Conservation (phyloP, 495 filamentous ascomycete species). For the Hypomontagnella monticulosa region DNA sequence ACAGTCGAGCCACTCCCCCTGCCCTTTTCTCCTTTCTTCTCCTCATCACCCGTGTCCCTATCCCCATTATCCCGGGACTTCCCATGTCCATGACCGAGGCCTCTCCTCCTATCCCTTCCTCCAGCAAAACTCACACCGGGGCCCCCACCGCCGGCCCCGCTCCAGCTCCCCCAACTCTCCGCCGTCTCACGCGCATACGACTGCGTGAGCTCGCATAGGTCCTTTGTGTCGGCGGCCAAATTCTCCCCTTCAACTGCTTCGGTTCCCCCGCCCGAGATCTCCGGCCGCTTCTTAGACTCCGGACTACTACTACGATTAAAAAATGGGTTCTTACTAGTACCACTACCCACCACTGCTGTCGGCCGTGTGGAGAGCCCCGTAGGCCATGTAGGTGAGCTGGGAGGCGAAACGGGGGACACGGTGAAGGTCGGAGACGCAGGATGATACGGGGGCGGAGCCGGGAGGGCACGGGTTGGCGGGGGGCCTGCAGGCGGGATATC, state of each 20-base stretch:
- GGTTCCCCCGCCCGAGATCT: no score
- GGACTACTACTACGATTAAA: no score
- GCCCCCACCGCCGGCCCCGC: conserved; percentile 41
- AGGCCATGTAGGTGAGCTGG: conserved; percentile 3
- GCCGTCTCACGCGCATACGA: conserved; percentile 39
- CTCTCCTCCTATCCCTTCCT: conserved; percentile 18
- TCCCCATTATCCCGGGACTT: conserved; percentile 11
- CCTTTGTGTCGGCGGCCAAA: conserved; percentile 27
- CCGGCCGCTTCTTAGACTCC: no score
- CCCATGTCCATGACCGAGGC: not conserved
- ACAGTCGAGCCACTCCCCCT: conserved; percentile 22
- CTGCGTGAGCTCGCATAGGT: conserved; percentile 38
- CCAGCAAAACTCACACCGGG: conserved; percentile 20
- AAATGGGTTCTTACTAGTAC: not conserved
- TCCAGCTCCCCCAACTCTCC: conserved; percentile 47
- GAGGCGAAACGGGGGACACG: conserved; percentile 29
- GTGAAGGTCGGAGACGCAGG: conserved; percentile 40
- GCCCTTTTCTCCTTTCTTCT: no score
- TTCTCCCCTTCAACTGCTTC: not conserved
- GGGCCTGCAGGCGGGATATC: conserved; percentile 50
- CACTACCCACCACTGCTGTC: not conserved
- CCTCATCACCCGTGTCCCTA: not conserved
- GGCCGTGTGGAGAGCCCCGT: not conserved
- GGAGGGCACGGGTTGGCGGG: conserved; percentile 45
- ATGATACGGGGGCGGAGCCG: conserved; percentile 40